Evolutionary conservation across 345 rosid genomes (phyloP).

Genomic region (Populus ilicifolia): DNA sequence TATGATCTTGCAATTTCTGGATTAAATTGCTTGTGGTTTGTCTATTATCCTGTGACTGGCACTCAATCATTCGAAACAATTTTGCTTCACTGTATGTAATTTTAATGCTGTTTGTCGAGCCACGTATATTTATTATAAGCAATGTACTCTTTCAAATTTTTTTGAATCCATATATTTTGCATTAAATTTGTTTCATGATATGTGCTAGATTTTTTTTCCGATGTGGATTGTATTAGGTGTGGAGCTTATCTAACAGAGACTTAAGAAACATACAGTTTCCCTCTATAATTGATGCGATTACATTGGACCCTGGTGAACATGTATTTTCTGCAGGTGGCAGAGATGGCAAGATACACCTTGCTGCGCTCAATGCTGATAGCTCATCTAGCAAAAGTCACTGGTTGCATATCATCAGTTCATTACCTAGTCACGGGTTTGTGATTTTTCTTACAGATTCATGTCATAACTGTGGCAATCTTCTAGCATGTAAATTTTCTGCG

Average conservation of each 20-base stretch:
- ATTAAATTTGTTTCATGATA: background rate
- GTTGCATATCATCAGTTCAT: slow-evolving; percentile 55
- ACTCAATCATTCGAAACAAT: background rate
- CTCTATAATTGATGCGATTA: slow-evolving; percentile 67
- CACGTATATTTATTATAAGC: background rate
- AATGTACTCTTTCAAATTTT: background rate
- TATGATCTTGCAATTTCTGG: background rate
- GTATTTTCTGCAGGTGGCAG: slow-evolving; percentile 82
- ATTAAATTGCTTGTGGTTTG: background rate
- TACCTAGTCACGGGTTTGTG: slow-evolving; percentile 62
- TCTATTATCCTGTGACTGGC: background rate
- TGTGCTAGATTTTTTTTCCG: background rate
- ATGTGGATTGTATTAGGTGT: slow-evolving; percentile 44
- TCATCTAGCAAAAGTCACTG: slow-evolving; percentile 39
- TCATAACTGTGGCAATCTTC: background rate
- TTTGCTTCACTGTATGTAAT: background rate
- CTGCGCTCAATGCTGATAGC: slow-evolving; percentile 57
- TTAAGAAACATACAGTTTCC: slow-evolving; percentile 65
- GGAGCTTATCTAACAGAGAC: slow-evolving; percentile 72
- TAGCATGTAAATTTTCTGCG: background rate
- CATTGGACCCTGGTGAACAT: slow-evolving; percentile 74
- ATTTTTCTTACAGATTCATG: background rate
- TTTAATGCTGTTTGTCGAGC: background rate
- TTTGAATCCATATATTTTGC: background rate
- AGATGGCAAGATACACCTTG: slow-evolving; percentile 75